Evolutionary conservation across 306 rosid genomes (phyloP), one percentile per base, ranked within the genome.

Genomic region (Vachellia pachyceras): DNA sequence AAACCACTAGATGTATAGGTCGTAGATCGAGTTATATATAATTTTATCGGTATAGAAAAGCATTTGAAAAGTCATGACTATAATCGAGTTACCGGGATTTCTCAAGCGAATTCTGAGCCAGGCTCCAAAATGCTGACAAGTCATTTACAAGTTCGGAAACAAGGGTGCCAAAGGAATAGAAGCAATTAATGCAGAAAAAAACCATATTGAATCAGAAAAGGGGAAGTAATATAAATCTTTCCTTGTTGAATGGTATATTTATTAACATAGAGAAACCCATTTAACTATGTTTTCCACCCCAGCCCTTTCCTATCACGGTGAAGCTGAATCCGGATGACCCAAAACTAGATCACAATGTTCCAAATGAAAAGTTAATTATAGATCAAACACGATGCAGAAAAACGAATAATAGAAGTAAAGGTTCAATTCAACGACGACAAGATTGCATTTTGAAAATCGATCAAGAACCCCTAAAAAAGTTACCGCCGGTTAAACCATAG

Each of bases 301-400:
- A 72, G 41, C 20, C 75, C 42, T 47, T 15, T 17, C 41, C 18
- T 72, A 29, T 9, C 22, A 6, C 10, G 13, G 25, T 23, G 64
- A 11, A 76, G 71, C 52, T 6, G 7, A 78, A 73, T 73, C 75
- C 64, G 14, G 82, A 83, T 77, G 69, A 73, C 5, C 67, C 55
- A 65, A 71, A 52, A 25, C 8, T 10, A 17, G 18, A 83, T 29
- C 57, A 25, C 55, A 66, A 65, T 36, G 14, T 12, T 12, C 33
- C 39, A 2, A 78, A 20, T 9, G 41, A 65, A 73, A 54, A 2
- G 23, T 18, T 7, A 18, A 39, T 37, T 39, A 23, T 39, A 29
- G 2, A 33, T 64, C 6, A 44, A 69, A 41, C 36, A 6, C 44
- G 4, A 11, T 1, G 14, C 1, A 46, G 79, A 54, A 7, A 42